Percentiles rank a stretch among this genome's conserved stretches.
These are phyloP conservation scores for Starmera caribaea DNA, from an alignment of 805 yeast genomes.

Conservation along the genomic window DNA sequence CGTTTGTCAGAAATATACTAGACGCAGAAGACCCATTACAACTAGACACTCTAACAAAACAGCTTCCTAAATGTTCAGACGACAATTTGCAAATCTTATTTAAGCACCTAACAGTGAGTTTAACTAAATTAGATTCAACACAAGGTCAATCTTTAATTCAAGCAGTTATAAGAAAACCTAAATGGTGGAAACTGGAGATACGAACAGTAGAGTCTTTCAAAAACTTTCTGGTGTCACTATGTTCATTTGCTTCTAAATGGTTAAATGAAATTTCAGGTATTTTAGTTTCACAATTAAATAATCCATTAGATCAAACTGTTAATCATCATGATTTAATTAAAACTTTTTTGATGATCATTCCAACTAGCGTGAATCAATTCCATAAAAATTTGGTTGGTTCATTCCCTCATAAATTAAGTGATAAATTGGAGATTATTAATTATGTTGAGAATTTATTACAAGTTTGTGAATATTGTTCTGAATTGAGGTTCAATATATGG, in stretches of 20 bases:
- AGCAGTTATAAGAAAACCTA: slow-evolving; percentile 47
- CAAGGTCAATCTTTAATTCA: slow-evolving; percentile 43
- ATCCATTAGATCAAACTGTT: slow-evolving; percentile 20
- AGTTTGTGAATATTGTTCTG: slow-evolving; percentile 28
- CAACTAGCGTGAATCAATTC: slow-evolving; percentile 66
- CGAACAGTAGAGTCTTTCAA: slow-evolving; percentile 46
- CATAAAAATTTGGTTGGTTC: slow-evolving; percentile 34
- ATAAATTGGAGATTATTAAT: slow-evolving; percentile 39
- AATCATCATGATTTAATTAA: slow-evolving; percentile 59
- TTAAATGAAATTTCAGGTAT: slow-evolving; percentile 71
- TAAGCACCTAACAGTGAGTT: slow-evolving; percentile 48
- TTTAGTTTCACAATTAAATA: slow-evolving; percentile 52
- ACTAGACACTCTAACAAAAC: slow-evolving; percentile 49
- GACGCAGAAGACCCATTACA: slow-evolving; percentile 33
- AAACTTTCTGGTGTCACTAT: slow-evolving; percentile 66
- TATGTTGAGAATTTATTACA: slow-evolving; percentile 17
- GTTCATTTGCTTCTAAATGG: slow-evolving; percentile 85
- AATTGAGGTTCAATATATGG: slow-evolving; percentile 43
- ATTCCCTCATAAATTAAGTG: slow-evolving; percentile 56
- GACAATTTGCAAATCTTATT: slow-evolving; percentile 26
- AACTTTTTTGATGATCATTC: slow-evolving; percentile 62
- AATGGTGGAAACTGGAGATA: slow-evolving; percentile 47
- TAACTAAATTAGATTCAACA: slow-evolving; percentile 47
- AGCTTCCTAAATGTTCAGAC: slow-evolving; percentile 26
- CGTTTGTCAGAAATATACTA: too few relatives aligned